Evolutionary conservation across 1,284 basidiomycete genomes (phyloP).

Genomic region (Testicularia cyperi): DNA sequence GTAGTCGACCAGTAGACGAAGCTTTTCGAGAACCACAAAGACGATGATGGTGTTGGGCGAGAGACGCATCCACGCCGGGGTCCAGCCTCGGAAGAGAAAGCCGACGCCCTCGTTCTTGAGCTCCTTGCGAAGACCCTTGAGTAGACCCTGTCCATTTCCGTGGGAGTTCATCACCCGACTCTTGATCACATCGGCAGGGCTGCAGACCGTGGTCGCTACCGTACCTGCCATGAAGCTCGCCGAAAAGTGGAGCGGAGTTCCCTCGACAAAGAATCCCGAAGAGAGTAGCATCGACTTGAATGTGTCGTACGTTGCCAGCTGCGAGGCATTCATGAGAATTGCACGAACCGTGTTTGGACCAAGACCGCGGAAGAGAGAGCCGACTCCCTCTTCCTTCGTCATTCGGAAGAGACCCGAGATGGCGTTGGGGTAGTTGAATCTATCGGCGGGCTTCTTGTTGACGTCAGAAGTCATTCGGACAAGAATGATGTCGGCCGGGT

Average conservation of each 20-base stretch:
- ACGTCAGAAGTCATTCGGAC: slow-evolving; percentile 62
- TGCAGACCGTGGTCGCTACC: slow-evolving; percentile 63
- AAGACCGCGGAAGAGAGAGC: slow-evolving; percentile 62
- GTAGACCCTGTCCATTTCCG: slow-evolving; percentile 23
- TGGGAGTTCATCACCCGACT: slow-evolving; percentile 62
- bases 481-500: slow-evolving; percentile 64
- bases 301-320: slow-evolving; percentile 63
- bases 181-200: slow-evolving; percentile 62
- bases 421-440: slow-evolving; percentile 61
- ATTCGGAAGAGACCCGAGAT: slow-evolving; percentile 63
- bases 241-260: slow-evolving; percentile 62
- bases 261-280: slow-evolving; percentile 61
- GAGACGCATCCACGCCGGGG: slow-evolving; percentile 63
- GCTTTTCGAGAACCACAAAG: slow-evolving; percentile 55
- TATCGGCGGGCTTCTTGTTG: slow-evolving; percentile 47
- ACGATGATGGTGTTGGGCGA: slow-evolving; percentile 58
- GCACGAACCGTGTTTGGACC: slow-evolving; percentile 64
- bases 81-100: slow-evolving; percentile 66
- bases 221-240: slow-evolving; percentile 64
- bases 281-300: slow-evolving; percentile 64
- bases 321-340: slow-evolving; percentile 64
- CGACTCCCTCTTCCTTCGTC: slow-evolving; percentile 62
- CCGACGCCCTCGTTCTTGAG: slow-evolving; percentile 61
- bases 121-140: slow-evolving; percentile 36
- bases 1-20: slow-evolving; percentile 48